phyloP scores from a whole-genome alignment of 1,284 basidiomycete species.

The Peniophora sp. region DNA sequence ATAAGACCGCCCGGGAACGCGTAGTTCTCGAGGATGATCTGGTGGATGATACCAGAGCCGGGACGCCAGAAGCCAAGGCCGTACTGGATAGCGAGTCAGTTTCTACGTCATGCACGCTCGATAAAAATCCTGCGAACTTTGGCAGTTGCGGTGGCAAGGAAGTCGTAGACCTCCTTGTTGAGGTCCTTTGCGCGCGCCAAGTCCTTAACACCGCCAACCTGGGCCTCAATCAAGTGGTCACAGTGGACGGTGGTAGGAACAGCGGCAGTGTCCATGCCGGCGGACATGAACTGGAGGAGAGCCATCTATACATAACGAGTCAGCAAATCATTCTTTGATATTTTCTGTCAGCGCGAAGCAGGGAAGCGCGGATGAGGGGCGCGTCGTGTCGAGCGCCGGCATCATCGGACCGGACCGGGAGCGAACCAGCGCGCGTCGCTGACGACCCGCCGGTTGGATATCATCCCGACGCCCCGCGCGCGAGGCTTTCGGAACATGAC shows the following conservation, averaged over 20 bases:
- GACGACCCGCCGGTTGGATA: no score
- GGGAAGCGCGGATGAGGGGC: no score
- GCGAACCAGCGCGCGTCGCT: no score
- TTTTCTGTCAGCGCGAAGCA: no score
- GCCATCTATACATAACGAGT: conserved; percentile 73
- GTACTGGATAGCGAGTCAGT: conserved; percentile 46
- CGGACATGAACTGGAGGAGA: conserved; percentile 99
- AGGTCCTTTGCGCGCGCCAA: conserved; percentile 87
- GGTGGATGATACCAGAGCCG: conserved; percentile 97
- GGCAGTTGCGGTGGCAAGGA: conserved; percentile 94
- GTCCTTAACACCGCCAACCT: conserved; percentile 90
- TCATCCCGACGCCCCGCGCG: no score
- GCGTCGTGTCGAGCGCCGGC: no score
- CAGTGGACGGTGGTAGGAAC: conserved; percentile 98
- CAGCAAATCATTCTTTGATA: background rate
- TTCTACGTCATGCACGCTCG: background rate
- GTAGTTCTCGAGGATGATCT: conserved; percentile 98
- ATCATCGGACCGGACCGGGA: no score
- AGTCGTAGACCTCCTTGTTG: conserved; percentile 99
- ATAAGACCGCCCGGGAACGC: conserved; percentile 98
- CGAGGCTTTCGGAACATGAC: no score
- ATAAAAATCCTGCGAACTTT: conserved; percentile 50
- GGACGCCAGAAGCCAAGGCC: conserved; percentile 99
- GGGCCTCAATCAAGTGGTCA: conserved; percentile 98
- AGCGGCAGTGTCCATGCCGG: conserved; percentile 95